phyloP scores from a whole-genome alignment of 371 early-diverging fungal genomes.

The Cokeromyces recurvatus region DNA sequence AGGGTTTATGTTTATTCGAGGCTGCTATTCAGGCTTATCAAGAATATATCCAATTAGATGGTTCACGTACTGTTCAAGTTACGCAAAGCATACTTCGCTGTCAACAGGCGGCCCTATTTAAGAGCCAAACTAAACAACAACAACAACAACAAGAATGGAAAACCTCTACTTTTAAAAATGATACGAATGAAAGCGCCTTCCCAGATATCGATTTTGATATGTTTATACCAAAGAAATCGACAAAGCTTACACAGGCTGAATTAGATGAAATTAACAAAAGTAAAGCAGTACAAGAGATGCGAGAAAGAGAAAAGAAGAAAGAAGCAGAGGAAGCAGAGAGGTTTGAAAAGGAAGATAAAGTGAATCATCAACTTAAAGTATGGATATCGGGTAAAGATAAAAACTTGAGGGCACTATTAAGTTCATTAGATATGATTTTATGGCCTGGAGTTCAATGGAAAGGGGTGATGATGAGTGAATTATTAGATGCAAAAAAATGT shows the following conservation, averaged over 20 bases:
- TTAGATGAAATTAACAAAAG: conserved; percentile 35
- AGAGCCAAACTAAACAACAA: not conserved
- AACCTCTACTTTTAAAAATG: not conserved
- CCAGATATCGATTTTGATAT: conserved; percentile 21
- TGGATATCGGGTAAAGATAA: conserved; percentile 89
- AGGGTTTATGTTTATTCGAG: conserved; percentile 74
- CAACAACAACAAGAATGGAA: not conserved
- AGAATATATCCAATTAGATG: conserved; percentile 42
- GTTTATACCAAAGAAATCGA: conserved; percentile 6
- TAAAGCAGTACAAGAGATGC: conserved; percentile 63
- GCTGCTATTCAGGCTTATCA: conserved; percentile 73
- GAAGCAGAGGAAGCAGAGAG: conserved; percentile 79
- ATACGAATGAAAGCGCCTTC: conserved; percentile 1
- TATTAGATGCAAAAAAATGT: conserved; percentile 81
- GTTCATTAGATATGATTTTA: conserved; percentile 75
- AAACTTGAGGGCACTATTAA: conserved; percentile 85
- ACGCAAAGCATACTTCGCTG: conserved; percentile 35
- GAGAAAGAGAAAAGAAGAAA: conserved; percentile 63
- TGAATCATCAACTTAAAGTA: conserved; percentile 60
- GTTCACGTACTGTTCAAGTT: conserved; percentile 47
- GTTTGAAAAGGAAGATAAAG: conserved; percentile 69
- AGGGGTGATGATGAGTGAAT: conserved; percentile 72
- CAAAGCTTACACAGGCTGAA: conserved; percentile 2
- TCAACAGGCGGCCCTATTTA: conserved; percentile 23
- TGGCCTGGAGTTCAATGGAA: conserved; percentile 78